Evolutionary conservation across 169 alveolate species (phyloP), one percentile per base, ranked within the genome.

Genomic region (Sarcocystis neurona): DNA sequence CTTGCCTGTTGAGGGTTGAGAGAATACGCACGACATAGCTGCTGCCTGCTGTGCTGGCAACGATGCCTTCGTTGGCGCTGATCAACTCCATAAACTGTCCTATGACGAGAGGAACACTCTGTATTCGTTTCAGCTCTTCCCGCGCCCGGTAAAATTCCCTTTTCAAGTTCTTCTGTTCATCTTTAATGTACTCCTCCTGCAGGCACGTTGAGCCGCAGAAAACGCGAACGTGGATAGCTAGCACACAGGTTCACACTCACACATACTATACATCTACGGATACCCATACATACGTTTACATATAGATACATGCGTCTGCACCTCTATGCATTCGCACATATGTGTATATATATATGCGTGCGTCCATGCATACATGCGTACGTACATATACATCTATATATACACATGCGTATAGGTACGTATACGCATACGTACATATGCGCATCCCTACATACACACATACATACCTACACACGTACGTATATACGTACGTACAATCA

Each of bases 51-150:
- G 99, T 97, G 39, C 99, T 94, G 58, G 98, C 95, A 39, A 98
- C 99, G 18, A 99, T 97, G 30, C 99, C 99, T 94, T 99, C 98
- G 82, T 97, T 95, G 63, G 97, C 99, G 92, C 98, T 99, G 39
- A 98, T 96, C 96, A 99, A 97, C 91, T 99, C 99, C 86, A 97
- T 93, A 95, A 98, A 99, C 84, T 98, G 99, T 12, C 99, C 99
- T 48, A 99, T 98, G 66, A 98, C 98, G 48, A 99, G 94, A 2
- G 99, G 99, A 47, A 98, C 99, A 43, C 99, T 96, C 93, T 98
- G 99, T 50, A 99, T 98, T 56, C 99, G 95, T 91, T 97, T 98
- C 84, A 98, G 95, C 92, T 99, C 99, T 89, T 98, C 99, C 87
- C 97, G 95, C 39, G 99, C 99, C 53, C 99, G 94, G 37, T 97